Conservation (phyloP, 2,329 filamentous ascomycete genomes). For the Ampelomyces quisqualis region DNA sequence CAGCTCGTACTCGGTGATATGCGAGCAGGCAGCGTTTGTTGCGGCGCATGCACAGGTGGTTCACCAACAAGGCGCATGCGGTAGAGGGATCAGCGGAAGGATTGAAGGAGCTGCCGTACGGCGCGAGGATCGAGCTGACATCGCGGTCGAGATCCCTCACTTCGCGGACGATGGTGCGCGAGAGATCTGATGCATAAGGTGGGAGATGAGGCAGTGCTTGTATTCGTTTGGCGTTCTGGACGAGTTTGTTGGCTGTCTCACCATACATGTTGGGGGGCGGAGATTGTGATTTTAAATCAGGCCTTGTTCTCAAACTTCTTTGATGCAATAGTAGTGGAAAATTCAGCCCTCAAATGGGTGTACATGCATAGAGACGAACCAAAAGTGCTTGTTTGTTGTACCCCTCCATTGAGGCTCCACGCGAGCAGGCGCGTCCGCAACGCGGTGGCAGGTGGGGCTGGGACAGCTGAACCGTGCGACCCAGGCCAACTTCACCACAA, state of each 20-base stretch:
- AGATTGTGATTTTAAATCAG: background rate
- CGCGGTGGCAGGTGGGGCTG: constrained; percentile 15
- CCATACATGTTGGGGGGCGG: constrained; percentile 67
- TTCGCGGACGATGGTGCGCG: constrained; percentile 84
- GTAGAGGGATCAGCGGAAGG: constrained; percentile 78
- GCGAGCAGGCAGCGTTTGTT: constrained; percentile 95
- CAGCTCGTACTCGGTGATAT: constrained; percentile 85
- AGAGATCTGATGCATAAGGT: constrained; percentile 87
- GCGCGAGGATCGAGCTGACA: constrained; percentile 73
- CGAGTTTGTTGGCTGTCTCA: constrained; percentile 82
- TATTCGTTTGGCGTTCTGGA: constrained; percentile 93
- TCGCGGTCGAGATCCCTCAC: constrained; percentile 91
- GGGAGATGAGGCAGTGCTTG: constrained; percentile 83
- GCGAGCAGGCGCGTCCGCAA: constrained; percentile 19
- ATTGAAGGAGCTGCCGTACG: constrained; percentile 82
- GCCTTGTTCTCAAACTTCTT: no score
- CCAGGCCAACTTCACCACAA: constrained; percentile 15
- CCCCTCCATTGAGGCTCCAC: constrained; percentile 3
- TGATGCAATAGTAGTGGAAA: background rate
- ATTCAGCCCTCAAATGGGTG: background rate
- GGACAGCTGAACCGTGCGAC: constrained; percentile 13
- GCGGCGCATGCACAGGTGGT: constrained; percentile 90
- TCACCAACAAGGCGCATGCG: constrained; percentile 85
- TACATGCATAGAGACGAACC: background rate
- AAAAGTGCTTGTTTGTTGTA: constrained; percentile 6